These are phyloP conservation scores for Candida boleticola DNA, from an alignment of 805 yeast species.

Conservation along the genomic window DNA sequence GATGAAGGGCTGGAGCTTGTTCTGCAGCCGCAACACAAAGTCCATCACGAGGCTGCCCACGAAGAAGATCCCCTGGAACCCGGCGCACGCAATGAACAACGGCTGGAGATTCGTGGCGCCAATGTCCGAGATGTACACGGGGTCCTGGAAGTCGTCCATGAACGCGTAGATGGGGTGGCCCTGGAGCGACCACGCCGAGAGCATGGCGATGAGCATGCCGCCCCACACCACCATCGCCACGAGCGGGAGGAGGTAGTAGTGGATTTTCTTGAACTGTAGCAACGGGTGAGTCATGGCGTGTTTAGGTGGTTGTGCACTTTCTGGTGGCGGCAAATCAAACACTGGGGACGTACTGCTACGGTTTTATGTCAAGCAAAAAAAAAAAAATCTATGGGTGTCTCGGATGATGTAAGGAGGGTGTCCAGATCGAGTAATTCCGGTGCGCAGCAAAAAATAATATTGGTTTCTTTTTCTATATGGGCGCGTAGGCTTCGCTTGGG, in stretches of 20 bases:
- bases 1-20: conserved; percentile 54
- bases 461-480: too few species aligned
- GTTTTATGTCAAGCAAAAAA: too few species aligned
- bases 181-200: conserved; percentile 74
- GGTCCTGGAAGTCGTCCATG: conserved; percentile 42
- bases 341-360: too few species aligned
- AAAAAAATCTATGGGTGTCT: too few species aligned
- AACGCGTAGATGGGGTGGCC: conserved; percentile 72
- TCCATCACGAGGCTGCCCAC: conserved; percentile 64
- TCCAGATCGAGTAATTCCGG: too few species aligned
- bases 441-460: too few species aligned
- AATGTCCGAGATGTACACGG: conserved; percentile 78
- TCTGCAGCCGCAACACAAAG: conserved; percentile 54
- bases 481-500: too few species aligned
- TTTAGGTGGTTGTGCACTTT: neutral
- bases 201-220: conserved; percentile 83
- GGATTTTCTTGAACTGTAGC: conserved; percentile 40
- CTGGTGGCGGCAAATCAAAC: too few species aligned
- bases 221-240: conserved; percentile 74
- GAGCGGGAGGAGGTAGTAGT: conserved; percentile 63
- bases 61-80: conserved; percentile 73
- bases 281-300: conserved; percentile 2
- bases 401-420: too few species aligned
- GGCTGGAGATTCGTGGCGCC: conserved; percentile 89
- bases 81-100: conserved; percentile 74